phyloP scores from a whole-genome alignment of 345 rosid genomes.

The Punica granatum region DNA sequence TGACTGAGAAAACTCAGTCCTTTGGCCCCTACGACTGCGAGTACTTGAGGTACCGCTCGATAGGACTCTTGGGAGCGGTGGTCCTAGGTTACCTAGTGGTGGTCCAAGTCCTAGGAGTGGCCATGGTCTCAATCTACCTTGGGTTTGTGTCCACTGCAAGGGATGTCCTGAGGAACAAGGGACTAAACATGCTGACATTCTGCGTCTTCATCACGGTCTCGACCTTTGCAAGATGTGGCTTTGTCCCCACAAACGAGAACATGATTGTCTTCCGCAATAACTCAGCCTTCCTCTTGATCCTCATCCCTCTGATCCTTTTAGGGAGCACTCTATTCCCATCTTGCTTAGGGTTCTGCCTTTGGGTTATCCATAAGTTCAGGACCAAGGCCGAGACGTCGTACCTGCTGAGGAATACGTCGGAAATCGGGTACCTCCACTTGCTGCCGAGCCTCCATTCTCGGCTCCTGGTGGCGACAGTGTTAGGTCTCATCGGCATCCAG shows the following conservation, averaged over 20 bases:
- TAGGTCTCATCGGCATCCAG: conserved; percentile 35
- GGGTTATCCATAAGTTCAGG: conserved; percentile 25
- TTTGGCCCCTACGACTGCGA: neutral
- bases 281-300: conserved; percentile 27
- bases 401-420: conserved; percentile 28
- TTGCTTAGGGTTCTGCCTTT: conserved; percentile 3
- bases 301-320: conserved; percentile 29
- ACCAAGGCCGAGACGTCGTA: conserved; percentile 25
- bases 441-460: conserved; percentile 6
- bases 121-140: conserved; percentile 27
- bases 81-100: conserved; percentile 37
- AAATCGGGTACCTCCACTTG: conserved; percentile 28
- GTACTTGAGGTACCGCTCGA: conserved; percentile 6
- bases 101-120: conserved; percentile 28
- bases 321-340: conserved; percentile 27
- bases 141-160: conserved; percentile 26
- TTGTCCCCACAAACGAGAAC: conserved; percentile 69
- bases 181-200: conserved; percentile 31
- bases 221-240: conserved; percentile 54
- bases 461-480: conserved; percentile 28
- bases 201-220: conserved; percentile 48
- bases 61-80: conserved; percentile 23
- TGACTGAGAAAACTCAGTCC: neutral
- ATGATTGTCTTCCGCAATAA: conserved; percentile 36
- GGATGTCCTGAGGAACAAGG: conserved; percentile 29